Evolutionary conservation across 2,329 filamentous ascomycete genomes (phyloP), one percentile per base, ranked within the genome.

Genomic region (Apiospora marii): DNA sequence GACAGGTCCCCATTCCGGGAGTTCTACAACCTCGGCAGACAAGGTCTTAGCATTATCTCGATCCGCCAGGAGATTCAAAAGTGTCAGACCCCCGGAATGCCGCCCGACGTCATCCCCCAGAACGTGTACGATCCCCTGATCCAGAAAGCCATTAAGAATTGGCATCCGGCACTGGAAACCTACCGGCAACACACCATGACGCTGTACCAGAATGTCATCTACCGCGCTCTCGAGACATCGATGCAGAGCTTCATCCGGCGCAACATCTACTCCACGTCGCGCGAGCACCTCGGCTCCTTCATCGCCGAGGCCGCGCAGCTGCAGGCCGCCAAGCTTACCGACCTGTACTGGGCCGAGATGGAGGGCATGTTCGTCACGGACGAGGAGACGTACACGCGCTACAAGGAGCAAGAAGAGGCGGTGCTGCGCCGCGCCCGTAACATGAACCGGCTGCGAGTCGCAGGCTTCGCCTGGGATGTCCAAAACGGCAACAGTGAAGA

Each of bases 41-140:
- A 82, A 0, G 85, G 85, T 4, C 82, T 86, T 44, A 87, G 85
- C 0, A 82, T 91, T 2, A 80, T 81, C 4, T 82, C 87, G 49
- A 88, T 93, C 1, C 85, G 87, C 0, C 80, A 84, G 0, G 86
- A 90, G 14, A 91, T 92, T 19, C 80, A 83, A 24, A 81, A 84
- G 4, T 88, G 89, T 16, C 88, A 87, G 37, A 85, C 84, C 24
- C 87, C 89, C 0, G 90, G 91, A 0, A 85, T 91, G 75, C 90
- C 90, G 0, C 75, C 73, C 12, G 87, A 88, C 8, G 84, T 90
- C 0, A 87, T 90, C 0, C 87, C 91, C 0, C 86, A 88, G 0
- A 87, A 89, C 49, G 90, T 92, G 0, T 90, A 91, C 30, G 87
- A 91, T 41, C 84, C 84, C 0, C 83, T 93, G 22, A 90, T 88